phyloP scores from a whole-genome alignment of 805 yeast species.

The Blastobotrys parvus region DNA sequence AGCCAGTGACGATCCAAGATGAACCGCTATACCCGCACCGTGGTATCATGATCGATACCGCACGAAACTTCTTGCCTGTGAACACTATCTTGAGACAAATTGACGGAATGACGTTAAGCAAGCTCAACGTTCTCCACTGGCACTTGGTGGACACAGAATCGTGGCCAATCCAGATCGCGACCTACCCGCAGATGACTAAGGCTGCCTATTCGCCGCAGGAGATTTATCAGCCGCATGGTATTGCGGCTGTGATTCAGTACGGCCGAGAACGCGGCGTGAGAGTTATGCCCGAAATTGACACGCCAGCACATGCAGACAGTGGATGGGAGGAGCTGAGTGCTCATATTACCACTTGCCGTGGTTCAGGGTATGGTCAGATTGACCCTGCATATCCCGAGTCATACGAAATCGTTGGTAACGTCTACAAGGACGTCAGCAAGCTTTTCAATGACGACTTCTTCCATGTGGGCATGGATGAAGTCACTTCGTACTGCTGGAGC shows the following conservation, averaged over 20 bases:
- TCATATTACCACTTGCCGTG: slow-evolving; percentile 26
- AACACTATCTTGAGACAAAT: slow-evolving; percentile 27
- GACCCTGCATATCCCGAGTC: slow-evolving; percentile 28
- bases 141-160: slow-evolving; percentile 33
- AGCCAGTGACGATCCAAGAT: slow-evolving; percentile 29
- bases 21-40: slow-evolving; percentile 31
- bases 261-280: slow-evolving; percentile 31
- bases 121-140: slow-evolving; percentile 35
- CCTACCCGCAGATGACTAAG: slow-evolving; percentile 31
- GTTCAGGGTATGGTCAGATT: slow-evolving; percentile 31
- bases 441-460: slow-evolving; percentile 30
- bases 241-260: slow-evolving; percentile 25
- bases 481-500: slow-evolving; percentile 28
- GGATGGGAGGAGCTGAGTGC: slow-evolving; percentile 32
- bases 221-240: slow-evolving; percentile 25
- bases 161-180: slow-evolving; percentile 31
- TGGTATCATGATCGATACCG: slow-evolving; percentile 33
- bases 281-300: slow-evolving; percentile 35
- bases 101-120: slow-evolving; percentile 31
- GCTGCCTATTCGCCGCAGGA: slow-evolving; percentile 32
- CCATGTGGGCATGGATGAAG: slow-evolving; percentile 36
- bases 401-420: slow-evolving; percentile 27
- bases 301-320: slow-evolving; percentile 34
- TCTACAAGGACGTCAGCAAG: slow-evolving; percentile 27
- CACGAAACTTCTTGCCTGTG: slow-evolving; percentile 29